Conservation (phyloP, 2,329 filamentous ascomycete species). For the Cadophora sp. region DNA sequence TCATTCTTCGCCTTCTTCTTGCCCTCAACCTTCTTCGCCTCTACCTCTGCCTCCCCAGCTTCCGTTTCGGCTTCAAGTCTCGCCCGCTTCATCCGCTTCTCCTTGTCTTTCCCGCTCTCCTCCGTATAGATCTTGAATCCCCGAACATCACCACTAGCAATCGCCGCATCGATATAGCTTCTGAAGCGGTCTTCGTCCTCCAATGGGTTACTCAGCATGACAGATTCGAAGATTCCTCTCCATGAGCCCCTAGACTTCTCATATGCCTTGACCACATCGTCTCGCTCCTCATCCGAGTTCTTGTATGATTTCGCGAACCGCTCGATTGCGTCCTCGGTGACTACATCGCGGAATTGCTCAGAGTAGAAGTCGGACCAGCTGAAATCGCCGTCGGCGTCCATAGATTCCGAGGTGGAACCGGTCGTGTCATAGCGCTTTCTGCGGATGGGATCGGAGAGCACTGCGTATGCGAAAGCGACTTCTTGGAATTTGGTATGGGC, state of each 20-base stretch:
- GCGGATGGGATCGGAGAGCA: conserved; percentile 83
- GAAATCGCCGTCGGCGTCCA: conserved; percentile 80
- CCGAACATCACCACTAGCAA: conserved; percentile 71
- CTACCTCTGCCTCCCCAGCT: conserved; percentile 73
- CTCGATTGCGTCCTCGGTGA: conserved; percentile 77
- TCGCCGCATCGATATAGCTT: conserved; percentile 80
- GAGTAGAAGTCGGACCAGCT: conserved; percentile 91
- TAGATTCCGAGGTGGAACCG: conserved; percentile 84
- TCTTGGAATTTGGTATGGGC: conserved; percentile 87
- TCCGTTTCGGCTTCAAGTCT: conserved; percentile 72
- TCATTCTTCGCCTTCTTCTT: conserved; percentile 51
- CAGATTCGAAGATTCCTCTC: conserved; percentile 76
- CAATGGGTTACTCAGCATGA: conserved; percentile 86
- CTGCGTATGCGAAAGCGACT: conserved; percentile 91
- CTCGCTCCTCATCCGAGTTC: conserved; percentile 82
- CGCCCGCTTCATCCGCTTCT: conserved; percentile 65
- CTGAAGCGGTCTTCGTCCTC: conserved; percentile 89
- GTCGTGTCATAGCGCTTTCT: conserved; percentile 89
- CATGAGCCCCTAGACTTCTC: conserved; percentile 76
- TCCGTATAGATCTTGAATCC: conserved; percentile 72
- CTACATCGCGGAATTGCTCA: conserved; percentile 78
- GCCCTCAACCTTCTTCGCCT: conserved; percentile 72
- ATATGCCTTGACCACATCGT: conserved; percentile 80
- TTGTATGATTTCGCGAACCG: conserved; percentile 82
- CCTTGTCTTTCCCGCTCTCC: conserved; percentile 71